Evolutionary conservation across 2,329 filamentous ascomycete species (phyloP), one percentile per base, ranked within the genome.

Genomic region (Hirsutella minnesotensis): DNA sequence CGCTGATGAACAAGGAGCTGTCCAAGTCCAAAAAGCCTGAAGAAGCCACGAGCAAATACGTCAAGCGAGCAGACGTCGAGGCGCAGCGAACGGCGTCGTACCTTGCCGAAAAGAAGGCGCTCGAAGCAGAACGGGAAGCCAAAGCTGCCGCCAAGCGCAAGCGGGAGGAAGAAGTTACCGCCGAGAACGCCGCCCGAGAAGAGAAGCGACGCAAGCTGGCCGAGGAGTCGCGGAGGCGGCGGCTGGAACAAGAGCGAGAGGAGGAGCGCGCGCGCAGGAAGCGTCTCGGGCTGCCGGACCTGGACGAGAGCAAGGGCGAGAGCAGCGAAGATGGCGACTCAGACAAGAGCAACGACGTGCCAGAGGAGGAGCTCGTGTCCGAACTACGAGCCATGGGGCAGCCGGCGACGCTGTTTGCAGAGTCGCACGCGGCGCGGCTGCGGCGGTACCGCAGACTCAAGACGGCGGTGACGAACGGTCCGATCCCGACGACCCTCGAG

Each of bases 1-100:
- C 87, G 30, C 70, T 98, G 39, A 94, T 98, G 86, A 80, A 85
- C 56, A 84, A 87, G 58, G 88, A 95, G 64, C 92, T 98, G 56
- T 79, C 85, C 55, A 94, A 92, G 63, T 73, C 81, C 52, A 86
- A 86, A 62, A 65, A 73, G 43, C 51, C 64, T 35, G 51, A 65
- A 35, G 52, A 65, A 41, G 49, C 66, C 15, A 55, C 63, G 33
- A 81, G 83, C 55, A 95, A 94, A 63, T 96, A 87, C 61, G 66
- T 86, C 49, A 88, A 86, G 53, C 86, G 88, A 51, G 81, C 83
- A 51, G 90, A 98, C 51, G 61, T 87, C 51, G 92, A 98, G 70
- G 83, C 84, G 42, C 79, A 85, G 54, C 82, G 92, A 42, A 71
- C 84, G 56, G 82, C 80, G 33, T 78, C 81, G 47, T 98, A 98